Evolutionary conservation across 768 basidiomycete genomes (phyloP).

Genomic region (Leucogyrophana mollusca): DNA sequence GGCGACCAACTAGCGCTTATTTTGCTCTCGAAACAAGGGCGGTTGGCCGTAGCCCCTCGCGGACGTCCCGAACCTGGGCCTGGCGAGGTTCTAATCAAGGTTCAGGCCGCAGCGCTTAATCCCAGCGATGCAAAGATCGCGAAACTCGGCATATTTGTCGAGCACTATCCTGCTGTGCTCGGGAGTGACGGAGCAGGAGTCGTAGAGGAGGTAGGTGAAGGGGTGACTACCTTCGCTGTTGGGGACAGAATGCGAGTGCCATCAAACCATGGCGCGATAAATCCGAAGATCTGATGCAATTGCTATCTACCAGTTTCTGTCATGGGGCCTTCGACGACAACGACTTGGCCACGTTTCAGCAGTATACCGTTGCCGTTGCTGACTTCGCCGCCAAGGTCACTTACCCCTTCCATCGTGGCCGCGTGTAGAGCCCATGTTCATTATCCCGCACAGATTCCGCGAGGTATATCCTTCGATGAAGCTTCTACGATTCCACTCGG

Average conservation of each 20-base stretch:
- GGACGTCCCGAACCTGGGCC: constrained; percentile 42
- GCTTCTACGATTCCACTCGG: constrained; percentile 49
- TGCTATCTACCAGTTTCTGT: constrained; percentile 31
- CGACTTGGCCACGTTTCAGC: constrained; percentile 41
- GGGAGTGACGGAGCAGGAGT: constrained; percentile 53
- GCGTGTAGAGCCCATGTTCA: not conserved
- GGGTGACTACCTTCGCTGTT: constrained; percentile 45
- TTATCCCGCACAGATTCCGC: constrained; percentile 41
- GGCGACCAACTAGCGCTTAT: constrained; percentile 26
- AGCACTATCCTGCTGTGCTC: constrained; percentile 43
- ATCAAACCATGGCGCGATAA: constrained; percentile 1
- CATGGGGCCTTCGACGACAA: constrained; percentile 38
- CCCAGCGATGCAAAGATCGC: constrained; percentile 56
- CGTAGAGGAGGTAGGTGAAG: constrained; percentile 50
- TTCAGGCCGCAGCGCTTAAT: constrained; percentile 48
- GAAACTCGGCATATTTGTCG: constrained; percentile 35
- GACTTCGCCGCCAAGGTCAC: constrained; percentile 40
- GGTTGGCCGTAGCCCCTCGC: constrained; percentile 31
- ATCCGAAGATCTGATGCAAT: not conserved
- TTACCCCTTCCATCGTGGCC: not conserved
- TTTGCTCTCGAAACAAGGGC: constrained; percentile 29
- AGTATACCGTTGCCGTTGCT: constrained; percentile 41
- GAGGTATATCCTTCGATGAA: constrained; percentile 44
- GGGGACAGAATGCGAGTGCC: constrained; percentile 53
- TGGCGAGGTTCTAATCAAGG: constrained; percentile 47